Evolutionary conservation across 129 eudicot genomes (phyloP).

Genomic region (Tanacetum coccineum): DNA sequence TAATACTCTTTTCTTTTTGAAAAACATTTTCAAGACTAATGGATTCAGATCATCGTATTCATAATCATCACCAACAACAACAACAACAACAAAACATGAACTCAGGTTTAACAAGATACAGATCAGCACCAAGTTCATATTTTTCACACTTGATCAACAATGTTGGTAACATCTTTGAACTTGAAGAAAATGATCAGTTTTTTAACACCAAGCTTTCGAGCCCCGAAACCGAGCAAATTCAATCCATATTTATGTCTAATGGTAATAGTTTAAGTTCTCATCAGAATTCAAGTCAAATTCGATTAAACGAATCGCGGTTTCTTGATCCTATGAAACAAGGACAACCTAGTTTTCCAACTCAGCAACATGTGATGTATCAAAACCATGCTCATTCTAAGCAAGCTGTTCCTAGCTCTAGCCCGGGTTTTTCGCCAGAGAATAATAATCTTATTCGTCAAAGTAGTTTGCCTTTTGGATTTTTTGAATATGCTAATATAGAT

Average conservation of each 20-base stretch:
- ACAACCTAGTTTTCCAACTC: slow-evolving; percentile 18
- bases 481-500: slow-evolving; percentile 40
- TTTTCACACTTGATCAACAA: slow-evolving; percentile 42
- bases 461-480: slow-evolving; percentile 81
- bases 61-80: slow-evolving; percentile 10
- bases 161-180: slow-evolving; percentile 24
- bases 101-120: slow-evolving; percentile 61
- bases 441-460: slow-evolving; percentile 58
- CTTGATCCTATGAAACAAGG: slow-evolving; percentile 38
- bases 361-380: slow-evolving; percentile 35
- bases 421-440: slow-evolving; percentile 17
- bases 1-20: too few species aligned
- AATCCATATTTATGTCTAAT: slow-evolving; percentile 35
- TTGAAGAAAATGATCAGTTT: slow-evolving; percentile 46
- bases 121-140: slow-evolving; percentile 82
- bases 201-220: slow-evolving; percentile 40
- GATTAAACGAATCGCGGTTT: slow-evolving; percentile 20
- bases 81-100: slow-evolving; percentile 36
- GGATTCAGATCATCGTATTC: slow-evolving; percentile 23
- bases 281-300: slow-evolving; percentile 15
- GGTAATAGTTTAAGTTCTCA: slow-evolving; percentile 13
- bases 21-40: background rate
- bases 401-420: slow-evolving; percentile 13
- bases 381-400: slow-evolving; percentile 24
- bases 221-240: slow-evolving; percentile 41